A percentile compares a stretch with the other conserved stretches of the same genome.
Evolutionary conservation across 1,139 yeast species (phyloP).

Genomic region (Sugiyamaella xylanicola): DNA sequence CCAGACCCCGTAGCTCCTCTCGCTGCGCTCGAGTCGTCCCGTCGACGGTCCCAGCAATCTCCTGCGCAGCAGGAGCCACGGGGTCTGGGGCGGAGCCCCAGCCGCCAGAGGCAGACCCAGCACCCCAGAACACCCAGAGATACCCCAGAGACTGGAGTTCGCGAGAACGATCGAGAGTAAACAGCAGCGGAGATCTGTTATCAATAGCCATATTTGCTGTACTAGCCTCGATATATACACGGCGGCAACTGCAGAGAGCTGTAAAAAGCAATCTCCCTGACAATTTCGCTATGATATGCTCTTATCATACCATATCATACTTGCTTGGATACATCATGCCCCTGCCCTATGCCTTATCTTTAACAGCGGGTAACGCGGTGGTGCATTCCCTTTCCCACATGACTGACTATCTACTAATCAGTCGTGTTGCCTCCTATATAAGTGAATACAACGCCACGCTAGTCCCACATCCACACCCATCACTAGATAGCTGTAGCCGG

Average conservation of each 20-base stretch:
- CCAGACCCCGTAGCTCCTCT: no score
- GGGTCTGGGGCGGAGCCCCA: slow-evolving; percentile 4
- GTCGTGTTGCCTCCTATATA: slow-evolving; percentile 4
- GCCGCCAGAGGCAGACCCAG: no score
- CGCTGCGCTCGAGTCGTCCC: no score
- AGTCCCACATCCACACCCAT: slow-evolving; percentile 4
- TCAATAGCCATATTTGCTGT: neutral
- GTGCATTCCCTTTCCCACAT: neutral
- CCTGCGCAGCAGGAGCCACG: neutral
- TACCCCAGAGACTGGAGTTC: no score
- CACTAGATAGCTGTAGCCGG: neutral
- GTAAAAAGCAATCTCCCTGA: neutral
- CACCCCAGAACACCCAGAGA: neutral
- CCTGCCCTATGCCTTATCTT: neutral
- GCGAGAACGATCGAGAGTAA: no score
- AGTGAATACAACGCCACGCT: slow-evolving; percentile 13
- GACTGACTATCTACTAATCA: neutral
- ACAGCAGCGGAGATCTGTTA: neutral
- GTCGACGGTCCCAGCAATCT: no score
- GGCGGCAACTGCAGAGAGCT: neutral
- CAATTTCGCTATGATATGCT: neutral
- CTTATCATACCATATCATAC: neutral
- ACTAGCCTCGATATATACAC: neutral
- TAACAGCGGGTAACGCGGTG: neutral
- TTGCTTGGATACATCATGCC: neutral